These are phyloP conservation scores for Helianthus annuus DNA, from an alignment of 129 eudicot genomes.

Conservation along the genomic window HanXRQr2.0-SUNRISE NC_035439.2:123917189-123917688, in stretches of 20 bases:
- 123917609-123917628: no score
- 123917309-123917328: not conserved
- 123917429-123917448: constrained; percentile 75
- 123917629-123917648: no score
- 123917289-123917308: not conserved
- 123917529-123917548: no score
- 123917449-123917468: not conserved
- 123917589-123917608: no score
- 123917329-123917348: not conserved
- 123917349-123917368: not conserved
- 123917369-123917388: not conserved
- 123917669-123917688: no score
- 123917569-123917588: no score
- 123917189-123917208: constrained; percentile 92
- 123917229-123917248: constrained; percentile 61
- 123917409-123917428: constrained; percentile 7
- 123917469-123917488: no score
- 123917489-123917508: no score
- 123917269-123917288: not conserved
- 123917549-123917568: no score
- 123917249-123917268: not conserved
- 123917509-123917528: no score
- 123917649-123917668: no score
- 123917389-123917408: not conserved
- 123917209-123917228: constrained; percentile 70